A percentile compares a stretch with the other conserved stretches of the same genome.
These are phyloP conservation scores for Scutellaria galericulata DNA, from an alignment of 257 asterid species.

Conservation along the genomic window DNA sequence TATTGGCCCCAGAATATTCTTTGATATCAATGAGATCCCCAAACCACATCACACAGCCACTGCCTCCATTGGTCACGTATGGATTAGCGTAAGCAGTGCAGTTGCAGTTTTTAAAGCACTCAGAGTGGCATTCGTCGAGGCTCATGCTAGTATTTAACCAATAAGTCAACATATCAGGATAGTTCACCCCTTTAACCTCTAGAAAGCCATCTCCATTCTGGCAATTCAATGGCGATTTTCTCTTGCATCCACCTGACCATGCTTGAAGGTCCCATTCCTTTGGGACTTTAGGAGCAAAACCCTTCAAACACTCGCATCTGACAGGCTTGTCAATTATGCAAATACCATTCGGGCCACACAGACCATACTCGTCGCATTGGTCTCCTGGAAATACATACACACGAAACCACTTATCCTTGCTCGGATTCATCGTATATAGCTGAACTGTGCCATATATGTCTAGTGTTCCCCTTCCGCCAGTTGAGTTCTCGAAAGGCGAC, in stretches of 20 bases:
- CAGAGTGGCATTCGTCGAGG: conserved; percentile 30
- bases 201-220: conserved; percentile 34
- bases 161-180: conserved; percentile 34
- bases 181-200: conserved; percentile 33
- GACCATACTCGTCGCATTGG: neutral
- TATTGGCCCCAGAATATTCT: conserved; percentile 20
- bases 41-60: conserved; percentile 43
- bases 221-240: conserved; percentile 26
- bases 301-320: neutral
- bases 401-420: neutral
- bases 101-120: conserved; percentile 38
- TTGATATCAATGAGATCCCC: conserved; percentile 40
- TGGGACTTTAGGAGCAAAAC: neutral
- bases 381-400: neutral
- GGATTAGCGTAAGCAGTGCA: conserved; percentile 47
- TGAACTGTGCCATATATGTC: neutral
- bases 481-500: conserved; percentile 17
- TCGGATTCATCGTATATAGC: neutral
- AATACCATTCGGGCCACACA: neutral
- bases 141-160: conserved; percentile 37
- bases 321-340: neutral
- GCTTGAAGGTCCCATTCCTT: neutral
- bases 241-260: neutral
- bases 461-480: neutral
- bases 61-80: conserved; percentile 30